phyloP scores from a whole-genome alignment of 495 filamentous ascomycete species.

The Baudoinia panamericana region DNA sequence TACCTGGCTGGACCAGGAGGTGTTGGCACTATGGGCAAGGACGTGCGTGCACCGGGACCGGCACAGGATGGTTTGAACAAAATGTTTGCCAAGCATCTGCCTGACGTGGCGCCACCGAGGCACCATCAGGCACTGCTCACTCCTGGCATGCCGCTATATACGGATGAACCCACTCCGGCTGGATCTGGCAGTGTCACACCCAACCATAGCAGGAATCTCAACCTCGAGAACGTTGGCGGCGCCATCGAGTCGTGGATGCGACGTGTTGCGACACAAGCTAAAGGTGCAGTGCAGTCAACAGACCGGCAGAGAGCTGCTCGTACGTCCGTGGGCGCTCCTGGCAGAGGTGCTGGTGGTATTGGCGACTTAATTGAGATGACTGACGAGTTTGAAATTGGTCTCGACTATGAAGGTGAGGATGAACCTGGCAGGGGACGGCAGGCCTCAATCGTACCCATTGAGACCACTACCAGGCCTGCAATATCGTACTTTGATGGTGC shows the following conservation, averaged over 20 bases:
- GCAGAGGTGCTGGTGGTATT: conserved; percentile 27
- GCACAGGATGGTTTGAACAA: conserved; percentile 68
- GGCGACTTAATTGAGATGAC: conserved; percentile 80
- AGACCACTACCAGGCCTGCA: conserved; percentile 2
- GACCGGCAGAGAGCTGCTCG: conserved; percentile 28
- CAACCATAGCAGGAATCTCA: conserved; percentile 19
- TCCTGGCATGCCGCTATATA: conserved; percentile 23
- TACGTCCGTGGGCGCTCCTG: conserved; percentile 8
- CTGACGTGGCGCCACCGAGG: conserved; percentile 45
- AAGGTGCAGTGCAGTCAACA: conserved; percentile 33
- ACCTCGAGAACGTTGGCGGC: conserved; percentile 70
- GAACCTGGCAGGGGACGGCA: conserved; percentile 11
- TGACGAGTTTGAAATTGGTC: conserved; percentile 41
- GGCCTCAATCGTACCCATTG: conserved; percentile 3
- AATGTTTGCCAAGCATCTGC: conserved; percentile 64
- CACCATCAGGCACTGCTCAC: conserved; percentile 23
- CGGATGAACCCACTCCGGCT: conserved; percentile 18
- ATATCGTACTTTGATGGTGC: conserved; percentile 15
- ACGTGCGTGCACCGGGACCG: conserved; percentile 60
- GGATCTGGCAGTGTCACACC: conserved; percentile 25
- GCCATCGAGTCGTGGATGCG: conserved; percentile 82
- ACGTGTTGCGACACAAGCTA: conserved; percentile 53
- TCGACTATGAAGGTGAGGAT: conserved; percentile 18
- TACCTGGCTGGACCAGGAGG: conserved; percentile 62
- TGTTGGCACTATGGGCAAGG: conserved; percentile 63